These are phyloP conservation scores for Metschnikowia noctiluminum DNA, from an alignment of 805 yeast genomes.

Conservation along the genomic window DNA sequence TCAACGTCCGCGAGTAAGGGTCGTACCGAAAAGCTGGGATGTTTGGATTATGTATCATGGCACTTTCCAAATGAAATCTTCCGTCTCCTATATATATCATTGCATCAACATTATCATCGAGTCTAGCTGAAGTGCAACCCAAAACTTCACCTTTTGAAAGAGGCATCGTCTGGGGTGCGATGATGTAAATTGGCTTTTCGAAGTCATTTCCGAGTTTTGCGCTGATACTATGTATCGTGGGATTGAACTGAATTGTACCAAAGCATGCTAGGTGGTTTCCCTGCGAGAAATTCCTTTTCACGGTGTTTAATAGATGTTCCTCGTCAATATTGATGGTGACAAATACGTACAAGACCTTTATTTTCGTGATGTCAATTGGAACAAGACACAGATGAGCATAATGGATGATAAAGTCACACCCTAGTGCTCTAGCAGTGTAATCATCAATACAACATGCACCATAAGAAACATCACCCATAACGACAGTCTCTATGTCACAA, in stretches of 20 bases:
- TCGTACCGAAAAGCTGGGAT: conserved; percentile 92
- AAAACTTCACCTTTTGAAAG: conserved; percentile 92
- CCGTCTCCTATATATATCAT: conserved; percentile 96
- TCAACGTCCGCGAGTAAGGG: conserved; percentile 89
- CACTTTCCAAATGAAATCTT: conserved; percentile 88
- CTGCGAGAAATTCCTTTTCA: conserved; percentile 60
- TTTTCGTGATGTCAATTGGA: conserved; percentile 87
- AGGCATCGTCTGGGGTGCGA: conserved; percentile 91
- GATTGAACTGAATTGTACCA: conserved; percentile 96
- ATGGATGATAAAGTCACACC: conserved; percentile 92
- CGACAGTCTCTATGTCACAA: conserved; percentile 79
- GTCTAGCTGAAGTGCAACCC: conserved; percentile 90
- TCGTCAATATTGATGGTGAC: conserved; percentile 91
- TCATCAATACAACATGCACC: conserved; percentile 99
- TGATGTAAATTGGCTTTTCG: conserved; percentile 52
- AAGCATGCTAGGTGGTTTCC: conserved; percentile 77
- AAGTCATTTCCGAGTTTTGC: conserved; percentile 52
- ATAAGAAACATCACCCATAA: conserved; percentile 98
- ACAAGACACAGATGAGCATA: conserved; percentile 97
- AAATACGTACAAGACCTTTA: conserved; percentile 91
- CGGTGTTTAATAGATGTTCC: conserved; percentile 71
- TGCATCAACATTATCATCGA: conserved; percentile 63
- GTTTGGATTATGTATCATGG: conserved; percentile 95
- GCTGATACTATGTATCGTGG: conserved; percentile 78
- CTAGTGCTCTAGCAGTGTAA: conserved; percentile 86